Evolutionary conservation across 176 grass and related monocot genomes (phyloP), one percentile per base, ranked within the genome.

Genomic region (Lolium perenne): DNA sequence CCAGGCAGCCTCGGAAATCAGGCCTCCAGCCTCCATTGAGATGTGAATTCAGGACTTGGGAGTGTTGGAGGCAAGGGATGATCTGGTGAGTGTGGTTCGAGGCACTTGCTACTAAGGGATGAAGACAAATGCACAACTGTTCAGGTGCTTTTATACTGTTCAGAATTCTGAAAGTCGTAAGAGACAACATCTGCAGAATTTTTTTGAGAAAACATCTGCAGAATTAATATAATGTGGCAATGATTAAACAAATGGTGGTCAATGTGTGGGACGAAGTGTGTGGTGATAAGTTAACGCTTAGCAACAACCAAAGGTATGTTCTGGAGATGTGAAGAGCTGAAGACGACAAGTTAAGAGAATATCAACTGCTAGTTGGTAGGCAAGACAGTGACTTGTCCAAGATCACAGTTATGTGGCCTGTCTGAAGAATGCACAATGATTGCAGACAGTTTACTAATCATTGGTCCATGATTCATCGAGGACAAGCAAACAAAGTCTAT

Each of bases 141-240:
- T 54, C 22, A 82, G 60, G 71, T 89, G 65, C 77, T 88, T 90
- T 92, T 94, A 92, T 92, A 92, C 82, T 91, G 89, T 84, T 82
- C 53, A 86, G 43, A 61, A 82, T 71, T 82, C 65, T 72, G 45
- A 86, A 43, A 72, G 12, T 73, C 3, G 61, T 49, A 83, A 73
- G 8, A 3, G 26, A 79, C 15, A 87, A 75, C 29, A 81, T 80
- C 77, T 84, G 71, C 61, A 81, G 23, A 91, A 50, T 35, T 35
- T 35, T 35, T 35, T 35, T 35, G 8, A 3, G 26, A 79, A 10
- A 87, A 75, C 29, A 81, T 80, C 77, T 84, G 71, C 61, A 81
- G 23, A 91, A 60, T 35, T 35, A 35, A 35, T 35, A 35, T 35
- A 35, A 35, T 35, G 32, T 35, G 32, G 32, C 32, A 35, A 35